Percentiles rank a stretch among this genome's conserved stretches.
phyloP scores from a whole-genome alignment of 169 alveolate species.

The Plasmodium gallinaceum region DNA sequence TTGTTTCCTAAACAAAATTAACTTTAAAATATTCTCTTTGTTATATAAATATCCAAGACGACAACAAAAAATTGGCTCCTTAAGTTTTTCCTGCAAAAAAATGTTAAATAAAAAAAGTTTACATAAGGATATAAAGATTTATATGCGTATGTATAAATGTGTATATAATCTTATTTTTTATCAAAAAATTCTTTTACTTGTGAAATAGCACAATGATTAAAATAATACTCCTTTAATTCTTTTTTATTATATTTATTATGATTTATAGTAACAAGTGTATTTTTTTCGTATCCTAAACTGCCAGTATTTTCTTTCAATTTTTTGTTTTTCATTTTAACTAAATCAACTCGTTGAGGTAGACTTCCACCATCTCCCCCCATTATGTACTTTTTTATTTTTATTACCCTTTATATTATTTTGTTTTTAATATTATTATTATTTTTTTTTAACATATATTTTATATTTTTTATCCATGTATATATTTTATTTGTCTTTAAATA shows the following conservation, averaged over 20 bases:
- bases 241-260: slow-evolving; percentile 29
- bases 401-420: neutral
- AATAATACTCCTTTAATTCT: slow-evolving; percentile 53
- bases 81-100: slow-evolving; percentile 31
- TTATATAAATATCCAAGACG: slow-evolving; percentile 64
- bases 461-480: no score
- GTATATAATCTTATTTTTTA: neutral
- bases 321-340: slow-evolving; percentile 71
- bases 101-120: neutral
- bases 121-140: neutral
- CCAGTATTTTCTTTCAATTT: slow-evolving; percentile 59
- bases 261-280: slow-evolving; percentile 54
- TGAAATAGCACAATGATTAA: slow-evolving; percentile 62
- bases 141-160: neutral
- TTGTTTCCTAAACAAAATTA: slow-evolving; percentile 37
- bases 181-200: slow-evolving; percentile 15
- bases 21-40: slow-evolving; percentile 35
- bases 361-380: slow-evolving; percentile 79
- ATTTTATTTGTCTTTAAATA: no score
- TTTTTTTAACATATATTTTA: neutral
- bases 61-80: slow-evolving; percentile 72
- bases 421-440: neutral
- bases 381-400: neutral
- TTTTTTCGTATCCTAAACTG: slow-evolving; percentile 72
- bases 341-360: slow-evolving; percentile 68